Base-by-base conservation (phyloP, 1,139 yeast species). In the Yamadazyma triangularis region DNA sequence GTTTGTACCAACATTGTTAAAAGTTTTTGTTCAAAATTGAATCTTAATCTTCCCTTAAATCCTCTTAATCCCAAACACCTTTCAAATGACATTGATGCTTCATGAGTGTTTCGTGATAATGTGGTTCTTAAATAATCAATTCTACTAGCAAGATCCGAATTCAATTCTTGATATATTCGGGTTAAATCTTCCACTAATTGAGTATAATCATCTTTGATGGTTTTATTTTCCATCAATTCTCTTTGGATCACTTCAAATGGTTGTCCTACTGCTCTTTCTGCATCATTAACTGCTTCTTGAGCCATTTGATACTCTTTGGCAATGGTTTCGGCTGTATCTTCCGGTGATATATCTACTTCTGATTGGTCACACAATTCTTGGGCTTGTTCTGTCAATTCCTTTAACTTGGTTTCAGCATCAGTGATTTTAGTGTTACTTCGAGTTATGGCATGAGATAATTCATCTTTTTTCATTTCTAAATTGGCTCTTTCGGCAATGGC, bases 11-110 rank as follows among this genome's bases (percentile, higher is more conserved):
- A 53, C 56, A 83, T 69, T 15, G 69, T 64, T 36, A 84, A 58
- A 12, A 63, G 60, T 34, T 69, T 66, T n/a, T 64, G 60, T 3
- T 57, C 60, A 36, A 72, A 74, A 42, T 82, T 82, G 51, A 89
- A 79, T 8, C 64, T 62, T 27, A 91, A 62, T 24, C 70, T 65
- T 10, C 98, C 98, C 12, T 71, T 69, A 51, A 84, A 88, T 2
- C 87, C 87, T 54, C 97, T 74, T 26, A 75, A 59, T 28, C 68
- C 73, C 41, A 83, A 56, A 0, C 87, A 75, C 26, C 67, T 60
- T 42, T 76, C 77, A 50, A 83, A 83, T 6, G 72, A 60, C 24
- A 53, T 45, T 16, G 53, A 51, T 1, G 71, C 70, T 31, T 61
- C 58, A n/a, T 51, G 47, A 13, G 60, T 52, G 14, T 54, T 51